A percentile compares a stretch with the other conserved stretches of the same genome.
These are phyloP conservation scores for Chaetomium sp. DNA, from an alignment of 2,329 filamentous ascomycete species.

Conservation along the genomic window DNA sequence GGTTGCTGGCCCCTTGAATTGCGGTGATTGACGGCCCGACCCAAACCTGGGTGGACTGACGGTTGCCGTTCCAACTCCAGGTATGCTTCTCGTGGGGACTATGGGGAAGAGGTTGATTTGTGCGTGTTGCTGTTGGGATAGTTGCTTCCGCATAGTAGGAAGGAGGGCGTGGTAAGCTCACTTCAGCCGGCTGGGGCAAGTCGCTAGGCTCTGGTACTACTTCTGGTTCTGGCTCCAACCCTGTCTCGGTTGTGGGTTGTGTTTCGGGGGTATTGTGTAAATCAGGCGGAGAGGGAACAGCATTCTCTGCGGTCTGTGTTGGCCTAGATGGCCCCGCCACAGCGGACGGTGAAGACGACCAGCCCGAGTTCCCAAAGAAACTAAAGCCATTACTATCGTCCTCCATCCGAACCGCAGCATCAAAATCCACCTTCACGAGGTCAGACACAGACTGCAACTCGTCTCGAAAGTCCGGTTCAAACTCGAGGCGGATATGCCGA, in stretches of 20 bases:
- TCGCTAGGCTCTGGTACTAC: conserved; percentile 7
- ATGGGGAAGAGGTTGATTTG: background rate
- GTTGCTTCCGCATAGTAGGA: background rate
- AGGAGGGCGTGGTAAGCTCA: background rate
- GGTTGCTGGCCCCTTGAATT: background rate
- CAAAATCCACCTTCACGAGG: conserved; percentile 31
- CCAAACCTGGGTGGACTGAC: background rate
- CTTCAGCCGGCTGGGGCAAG: background rate
- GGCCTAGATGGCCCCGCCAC: conserved; percentile 1
- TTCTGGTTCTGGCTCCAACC: background rate
- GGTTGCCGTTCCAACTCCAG: background rate
- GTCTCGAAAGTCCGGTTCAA: conserved; percentile 39
- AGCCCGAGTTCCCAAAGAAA: conserved; percentile 36
- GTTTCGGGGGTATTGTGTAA: background rate
- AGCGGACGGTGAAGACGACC: conserved; percentile 17
- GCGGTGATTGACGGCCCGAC: background rate
- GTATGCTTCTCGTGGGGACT: background rate
- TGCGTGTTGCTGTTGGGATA: background rate
- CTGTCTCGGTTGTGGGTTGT: background rate
- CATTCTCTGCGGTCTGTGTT: background rate
- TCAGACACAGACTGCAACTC: conserved; percentile 29
- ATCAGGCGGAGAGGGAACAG: background rate
- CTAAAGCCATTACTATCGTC: conserved; percentile 36
- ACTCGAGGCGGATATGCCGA: conserved; percentile 48
- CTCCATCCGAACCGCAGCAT: conserved; percentile 37